Percentiles rank a stretch among this genome's conserved stretches.
phyloP scores from a whole-genome alignment of 768 basidiomycete species.

The Suillus subalutaceus region DNA sequence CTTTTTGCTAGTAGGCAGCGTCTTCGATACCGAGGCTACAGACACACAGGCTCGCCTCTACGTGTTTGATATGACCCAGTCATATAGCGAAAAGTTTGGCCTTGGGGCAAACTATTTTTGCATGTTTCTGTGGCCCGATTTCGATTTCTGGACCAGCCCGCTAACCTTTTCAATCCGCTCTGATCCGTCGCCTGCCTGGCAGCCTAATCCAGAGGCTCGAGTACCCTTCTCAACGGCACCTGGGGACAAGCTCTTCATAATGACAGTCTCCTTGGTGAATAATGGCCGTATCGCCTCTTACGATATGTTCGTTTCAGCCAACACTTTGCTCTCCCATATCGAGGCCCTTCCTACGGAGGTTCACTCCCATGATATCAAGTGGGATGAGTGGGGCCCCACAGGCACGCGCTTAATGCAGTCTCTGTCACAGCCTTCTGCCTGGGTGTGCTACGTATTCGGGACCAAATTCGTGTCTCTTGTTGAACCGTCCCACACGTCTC shows the following conservation, averaged over 20 bases:
- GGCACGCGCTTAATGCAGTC: constrained; percentile 46
- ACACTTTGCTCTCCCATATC: constrained; percentile 36
- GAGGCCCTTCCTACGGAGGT: constrained; percentile 20
- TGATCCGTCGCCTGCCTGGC: constrained; percentile 55
- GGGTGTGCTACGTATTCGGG: constrained; percentile 64
- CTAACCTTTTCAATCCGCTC: constrained; percentile 49
- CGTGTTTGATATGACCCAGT: constrained; percentile 45
- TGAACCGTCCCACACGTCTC: constrained; percentile 10
- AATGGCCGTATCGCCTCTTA: constrained; percentile 31
- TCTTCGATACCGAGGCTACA: constrained; percentile 26
- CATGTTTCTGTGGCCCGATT: constrained; percentile 46
- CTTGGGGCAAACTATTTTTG: constrained; percentile 37
- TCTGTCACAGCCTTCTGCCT: constrained; percentile 42
- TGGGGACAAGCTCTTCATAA: constrained; percentile 47
- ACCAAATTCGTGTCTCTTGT: constrained; percentile 42
- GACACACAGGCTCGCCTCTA: constrained; percentile 30
- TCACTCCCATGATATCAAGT: constrained; percentile 34
- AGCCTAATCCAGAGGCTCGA: constrained; percentile 32
- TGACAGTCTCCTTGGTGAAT: constrained; percentile 44
- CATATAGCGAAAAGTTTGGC: constrained; percentile 30
- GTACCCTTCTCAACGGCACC: constrained; percentile 52
- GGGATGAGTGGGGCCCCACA: constrained; percentile 56
- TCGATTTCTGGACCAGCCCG: constrained; percentile 30
- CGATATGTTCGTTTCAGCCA: constrained; percentile 47
- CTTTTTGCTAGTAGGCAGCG: constrained; percentile 40